phyloP scores from a whole-genome alignment of 2,329 filamentous ascomycete species.

The Fusarium nelsonii region DNA sequence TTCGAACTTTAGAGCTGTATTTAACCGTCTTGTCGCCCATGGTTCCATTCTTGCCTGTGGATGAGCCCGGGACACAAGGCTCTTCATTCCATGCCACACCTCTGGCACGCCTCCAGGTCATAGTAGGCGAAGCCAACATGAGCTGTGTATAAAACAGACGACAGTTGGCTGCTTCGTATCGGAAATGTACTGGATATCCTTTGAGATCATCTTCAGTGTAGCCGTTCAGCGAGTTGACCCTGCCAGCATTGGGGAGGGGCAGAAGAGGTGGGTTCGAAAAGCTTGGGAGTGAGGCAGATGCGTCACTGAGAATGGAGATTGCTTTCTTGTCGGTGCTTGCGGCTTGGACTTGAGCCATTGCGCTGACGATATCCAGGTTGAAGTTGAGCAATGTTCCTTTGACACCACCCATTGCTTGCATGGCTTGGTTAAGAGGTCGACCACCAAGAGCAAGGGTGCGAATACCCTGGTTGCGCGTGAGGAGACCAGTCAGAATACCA shows the following conservation, averaged over 20 bases:
- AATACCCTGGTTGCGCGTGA: constrained; percentile 52
- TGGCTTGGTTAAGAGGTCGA: constrained; percentile 64
- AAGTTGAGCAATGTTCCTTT: constrained; percentile 61
- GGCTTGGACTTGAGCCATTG: constrained; percentile 13
- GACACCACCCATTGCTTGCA: constrained; percentile 75
- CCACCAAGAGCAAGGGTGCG: constrained; percentile 69
- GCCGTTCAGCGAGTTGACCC: constrained; percentile 39
- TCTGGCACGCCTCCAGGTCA: constrained; percentile 60
- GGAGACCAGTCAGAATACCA: constrained; percentile 45
- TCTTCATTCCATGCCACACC: constrained; percentile 36
- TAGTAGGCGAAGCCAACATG: constrained; percentile 64
- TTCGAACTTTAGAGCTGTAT: constrained; percentile 41
- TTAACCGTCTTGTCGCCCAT: constrained; percentile 35
- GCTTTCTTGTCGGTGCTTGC: constrained; percentile 28
- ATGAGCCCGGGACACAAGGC: constrained; percentile 41
- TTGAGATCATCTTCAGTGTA: constrained; percentile 41
- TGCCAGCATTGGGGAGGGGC: constrained; percentile 54
- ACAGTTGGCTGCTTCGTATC: constrained; percentile 71
- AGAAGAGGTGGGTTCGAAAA: constrained; percentile 31
- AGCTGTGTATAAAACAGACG: constrained; percentile 68
- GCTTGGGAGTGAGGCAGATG: constrained; percentile 32
- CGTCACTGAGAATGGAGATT: constrained; percentile 15
- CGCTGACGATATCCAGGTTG: constrained; percentile 28
- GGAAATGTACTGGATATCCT: constrained; percentile 63
- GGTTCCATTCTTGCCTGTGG: constrained; percentile 26